Evolutionary conservation across 2,329 filamentous ascomycete genomes (phyloP).

Genomic region (Calonectria pauciramosa): DNA sequence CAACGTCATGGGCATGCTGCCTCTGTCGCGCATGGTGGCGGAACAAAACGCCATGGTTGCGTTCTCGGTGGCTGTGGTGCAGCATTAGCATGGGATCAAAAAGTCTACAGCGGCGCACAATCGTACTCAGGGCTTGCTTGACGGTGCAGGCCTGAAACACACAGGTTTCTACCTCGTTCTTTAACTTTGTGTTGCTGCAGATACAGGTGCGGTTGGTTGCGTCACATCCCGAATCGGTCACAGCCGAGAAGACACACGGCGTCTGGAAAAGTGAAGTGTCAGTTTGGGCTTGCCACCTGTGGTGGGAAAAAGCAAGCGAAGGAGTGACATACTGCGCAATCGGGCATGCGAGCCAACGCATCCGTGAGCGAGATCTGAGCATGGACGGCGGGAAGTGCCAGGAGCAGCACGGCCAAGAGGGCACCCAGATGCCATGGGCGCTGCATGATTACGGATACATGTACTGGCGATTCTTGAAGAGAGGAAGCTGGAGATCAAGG

Average conservation of each 20-base stretch:
- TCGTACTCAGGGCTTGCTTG: conserved; percentile 48
- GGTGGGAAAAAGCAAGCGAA: not conserved
- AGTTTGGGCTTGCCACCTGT: not conserved
- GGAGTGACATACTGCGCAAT: not conserved
- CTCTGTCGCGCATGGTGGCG: conserved; percentile 49
- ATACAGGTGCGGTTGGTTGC: conserved; percentile 16
- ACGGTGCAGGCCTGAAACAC: conserved; percentile 46
- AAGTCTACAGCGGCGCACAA: not conserved
- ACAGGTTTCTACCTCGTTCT: conserved; percentile 39
- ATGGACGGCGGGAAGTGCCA: not conserved
- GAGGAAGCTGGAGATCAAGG: not conserved
- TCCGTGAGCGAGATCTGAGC: conserved; percentile 1
- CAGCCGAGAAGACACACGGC: conserved; percentile 1
- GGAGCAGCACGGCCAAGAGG: not conserved
- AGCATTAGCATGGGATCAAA: not conserved
- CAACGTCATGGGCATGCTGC: conserved; percentile 48
- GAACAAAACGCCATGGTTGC: conserved; percentile 45
- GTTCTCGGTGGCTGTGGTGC: conserved; percentile 37
- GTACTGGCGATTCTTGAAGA: not conserved
- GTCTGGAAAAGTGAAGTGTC: conserved; percentile 3
- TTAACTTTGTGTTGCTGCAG: not conserved
- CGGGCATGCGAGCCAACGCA: not conserved
- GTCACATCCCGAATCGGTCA: conserved; percentile 1
- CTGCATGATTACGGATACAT: not conserved
- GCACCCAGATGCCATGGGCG: not conserved